Conservation (phyloP, 163 green algal genomes). For the Trebouxiophyceae sp. region DNA sequence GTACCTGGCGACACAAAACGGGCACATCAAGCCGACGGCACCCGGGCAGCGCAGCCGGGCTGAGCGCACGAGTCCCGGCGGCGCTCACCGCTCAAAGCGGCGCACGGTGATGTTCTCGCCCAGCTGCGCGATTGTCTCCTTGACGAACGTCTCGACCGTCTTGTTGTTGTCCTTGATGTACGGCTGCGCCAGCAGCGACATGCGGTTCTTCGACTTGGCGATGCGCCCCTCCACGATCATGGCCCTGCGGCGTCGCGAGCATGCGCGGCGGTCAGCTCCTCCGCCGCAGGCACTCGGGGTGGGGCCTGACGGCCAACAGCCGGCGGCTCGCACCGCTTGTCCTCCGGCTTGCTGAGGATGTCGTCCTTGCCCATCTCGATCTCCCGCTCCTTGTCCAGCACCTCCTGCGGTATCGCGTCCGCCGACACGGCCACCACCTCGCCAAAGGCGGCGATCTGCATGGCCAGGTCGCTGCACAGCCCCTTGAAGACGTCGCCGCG, state of each 20-base stretch:
- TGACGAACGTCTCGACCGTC: conserved; percentile 54
- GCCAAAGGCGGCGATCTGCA: conserved; percentile 41
- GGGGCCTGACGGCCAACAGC: neutral
- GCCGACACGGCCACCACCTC: conserved; percentile 54
- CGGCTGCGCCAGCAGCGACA: conserved; percentile 69
- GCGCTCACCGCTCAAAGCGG: conserved; percentile 43
- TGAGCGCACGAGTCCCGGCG: no score
- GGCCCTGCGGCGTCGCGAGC: conserved; percentile 16
- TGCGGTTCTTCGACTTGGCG: conserved; percentile 71
- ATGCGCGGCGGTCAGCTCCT: no score
- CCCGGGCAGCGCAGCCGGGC: no score
- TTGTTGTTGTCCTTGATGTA: conserved; percentile 76
- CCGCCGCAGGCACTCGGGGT: neutral
- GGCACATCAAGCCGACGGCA: neutral
- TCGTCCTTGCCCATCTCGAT: conserved; percentile 91
- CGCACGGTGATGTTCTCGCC: conserved; percentile 66
- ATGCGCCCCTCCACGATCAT: conserved; percentile 93
- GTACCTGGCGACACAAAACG: conserved; percentile 25
- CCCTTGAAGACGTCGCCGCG: conserved; percentile 78
- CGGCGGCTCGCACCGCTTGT: conserved; percentile 42
- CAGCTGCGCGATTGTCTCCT: conserved; percentile 37
- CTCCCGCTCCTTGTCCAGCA: conserved; percentile 68
- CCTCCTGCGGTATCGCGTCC: conserved; percentile 60
- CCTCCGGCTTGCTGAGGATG: conserved; percentile 81
- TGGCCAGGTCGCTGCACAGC: conserved; percentile 60